These are phyloP conservation scores for Sordaria brevicollis DNA, from an alignment of 495 filamentous ascomycete species.

Conservation along the genomic window DNA sequence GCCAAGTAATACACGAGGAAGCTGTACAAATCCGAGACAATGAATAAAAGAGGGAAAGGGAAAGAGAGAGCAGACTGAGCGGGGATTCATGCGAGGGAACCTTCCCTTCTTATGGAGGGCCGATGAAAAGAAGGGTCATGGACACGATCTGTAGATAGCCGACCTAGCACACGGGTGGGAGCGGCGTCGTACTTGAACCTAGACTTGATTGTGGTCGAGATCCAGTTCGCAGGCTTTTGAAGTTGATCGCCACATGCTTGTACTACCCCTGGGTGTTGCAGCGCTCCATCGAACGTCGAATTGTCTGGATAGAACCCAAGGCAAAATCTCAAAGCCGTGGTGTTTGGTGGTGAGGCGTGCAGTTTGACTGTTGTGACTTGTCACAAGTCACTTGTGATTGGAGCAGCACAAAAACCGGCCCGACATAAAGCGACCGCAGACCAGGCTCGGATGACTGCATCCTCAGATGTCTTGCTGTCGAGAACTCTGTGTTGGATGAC, in stretches of 20 bases:
- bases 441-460: neutral
- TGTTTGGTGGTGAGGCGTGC: neutral
- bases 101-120: neutral
- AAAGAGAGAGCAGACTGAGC: neutral
- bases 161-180: neutral
- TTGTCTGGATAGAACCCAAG: neutral
- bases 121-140: neutral
- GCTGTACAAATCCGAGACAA: neutral
- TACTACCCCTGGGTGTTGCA: neutral
- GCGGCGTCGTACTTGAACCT: neutral
- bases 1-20: too few species aligned
- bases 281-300: neutral
- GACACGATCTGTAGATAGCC: neutral
- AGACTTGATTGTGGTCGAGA: neutral
- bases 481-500: neutral
- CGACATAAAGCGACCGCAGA: neutral
- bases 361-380: neutral
- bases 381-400: too few species aligned
- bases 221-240: neutral
- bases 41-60: neutral
- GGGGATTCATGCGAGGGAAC: neutral
- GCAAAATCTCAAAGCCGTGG: neutral
- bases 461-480: neutral
- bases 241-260: neutral
- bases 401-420: neutral